Conservation (phyloP, 352 stramenopile species). For the Pythium folliculosum region DNA sequence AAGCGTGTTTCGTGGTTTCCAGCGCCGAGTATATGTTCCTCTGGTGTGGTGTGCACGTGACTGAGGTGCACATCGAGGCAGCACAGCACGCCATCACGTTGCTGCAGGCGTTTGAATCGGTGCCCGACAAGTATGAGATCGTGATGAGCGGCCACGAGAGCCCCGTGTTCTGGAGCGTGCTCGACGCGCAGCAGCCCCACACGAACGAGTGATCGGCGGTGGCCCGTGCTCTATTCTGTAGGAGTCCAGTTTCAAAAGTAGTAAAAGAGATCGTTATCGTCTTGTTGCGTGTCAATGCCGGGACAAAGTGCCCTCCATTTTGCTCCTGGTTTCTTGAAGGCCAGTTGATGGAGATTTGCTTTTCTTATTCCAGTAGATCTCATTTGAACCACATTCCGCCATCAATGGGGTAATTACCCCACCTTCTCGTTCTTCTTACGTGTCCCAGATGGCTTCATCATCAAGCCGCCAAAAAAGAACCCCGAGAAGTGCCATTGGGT, state of each 20-base stretch:
- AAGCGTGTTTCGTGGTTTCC: conserved; percentile 70
- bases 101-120: conserved; percentile 74
- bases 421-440: not conserved
- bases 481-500: not conserved
- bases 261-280: conserved; percentile 11
- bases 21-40: conserved; percentile 79
- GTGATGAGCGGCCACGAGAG: conserved; percentile 71
- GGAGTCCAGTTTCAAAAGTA: conserved; percentile 9
- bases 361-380: not conserved
- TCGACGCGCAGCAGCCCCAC: conserved; percentile 43
- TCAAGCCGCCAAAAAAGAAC: not conserved
- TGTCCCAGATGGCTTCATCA: conserved; percentile 16
- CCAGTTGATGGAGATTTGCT: too few relatives aligned
- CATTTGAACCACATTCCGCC: not conserved
- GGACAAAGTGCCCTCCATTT: not conserved
- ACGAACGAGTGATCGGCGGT: conserved; percentile 21
- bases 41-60: conserved; percentile 72
- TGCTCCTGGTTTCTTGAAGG: not conserved
- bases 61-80: conserved; percentile 51
- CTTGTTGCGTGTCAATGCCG: not conserved
- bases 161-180: conserved; percentile 68
- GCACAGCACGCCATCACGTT: conserved; percentile 62
- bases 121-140: conserved; percentile 73
- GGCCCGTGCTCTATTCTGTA: conserved; percentile 13
- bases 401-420: not conserved